Conservation (phyloP, 2,329 filamentous ascomycete genomes). For the Periconia digitata region DNA sequence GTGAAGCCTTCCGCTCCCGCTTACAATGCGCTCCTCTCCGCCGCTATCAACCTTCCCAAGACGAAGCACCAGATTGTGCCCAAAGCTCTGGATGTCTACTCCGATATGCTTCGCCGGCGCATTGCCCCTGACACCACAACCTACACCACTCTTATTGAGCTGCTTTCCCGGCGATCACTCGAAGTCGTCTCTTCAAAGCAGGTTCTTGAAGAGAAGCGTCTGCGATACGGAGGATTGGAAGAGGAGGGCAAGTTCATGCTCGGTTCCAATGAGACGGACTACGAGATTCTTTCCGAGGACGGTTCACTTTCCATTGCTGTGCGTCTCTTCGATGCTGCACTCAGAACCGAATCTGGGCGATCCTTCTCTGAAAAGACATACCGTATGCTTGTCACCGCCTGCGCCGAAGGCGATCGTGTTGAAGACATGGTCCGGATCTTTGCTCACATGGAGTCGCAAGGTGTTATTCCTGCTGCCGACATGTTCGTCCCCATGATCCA, state of each 20-base stretch:
- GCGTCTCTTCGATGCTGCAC: constrained; percentile 79
- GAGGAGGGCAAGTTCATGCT: constrained; percentile 85
- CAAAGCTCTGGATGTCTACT: constrained; percentile 92
- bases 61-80: constrained; percentile 82
- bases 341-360: constrained; percentile 60
- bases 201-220: constrained; percentile 75
- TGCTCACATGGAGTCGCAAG: constrained; percentile 83
- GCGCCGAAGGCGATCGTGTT: constrained; percentile 77
- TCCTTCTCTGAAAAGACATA: constrained; percentile 81
- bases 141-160: constrained; percentile 81
- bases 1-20: constrained; percentile 78
- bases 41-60: constrained; percentile 78
- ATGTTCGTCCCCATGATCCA: constrained; percentile 94
- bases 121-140: constrained; percentile 81
- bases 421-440: constrained; percentile 90
- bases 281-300: constrained; percentile 83
- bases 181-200: constrained; percentile 75
- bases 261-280: constrained; percentile 82
- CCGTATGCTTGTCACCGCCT: constrained; percentile 80
- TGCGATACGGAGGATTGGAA: constrained; percentile 82
- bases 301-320: constrained; percentile 83
- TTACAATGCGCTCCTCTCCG: constrained; percentile 89
- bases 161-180: constrained; percentile 78
- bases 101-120: constrained; percentile 88
- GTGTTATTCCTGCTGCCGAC: constrained; percentile 72